Base-by-base conservation (phyloP, 495 filamentous ascomycete species). In the Ramalina intermedia region DNA sequence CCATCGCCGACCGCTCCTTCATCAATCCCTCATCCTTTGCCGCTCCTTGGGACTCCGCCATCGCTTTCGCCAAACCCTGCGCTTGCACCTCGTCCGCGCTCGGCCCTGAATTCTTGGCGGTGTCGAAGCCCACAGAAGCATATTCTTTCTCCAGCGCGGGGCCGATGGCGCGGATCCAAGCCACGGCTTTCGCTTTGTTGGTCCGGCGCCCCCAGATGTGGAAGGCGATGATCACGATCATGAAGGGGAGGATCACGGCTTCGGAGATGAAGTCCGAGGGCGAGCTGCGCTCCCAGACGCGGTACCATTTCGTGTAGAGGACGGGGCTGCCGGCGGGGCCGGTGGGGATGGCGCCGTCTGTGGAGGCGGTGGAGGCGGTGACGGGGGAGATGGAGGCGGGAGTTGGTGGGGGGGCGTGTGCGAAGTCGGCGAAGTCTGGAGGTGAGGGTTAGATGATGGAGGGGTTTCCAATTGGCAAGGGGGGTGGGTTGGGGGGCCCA, bases 301-400 rank as follows among this genome's bases (percentile, higher is more conserved):
- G 85, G 68, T 96, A 98, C 91, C 91, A 96, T 69, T 85, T 86
- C 39, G 91, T 94, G 63, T 84, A 94, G 12, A 85, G 78, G 23
- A 67, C 69, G 47, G 50, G 55, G 9, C 58, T 58, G 8, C 55
- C 63, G 33, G 63, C 57, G 44, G 26, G 26, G n/a, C 33, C 17
- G 46, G 71, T 73, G 45, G 74, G 66, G 33, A 70, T 68, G 46
- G 68, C 61, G 26, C 69, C 65, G 42, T 67, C 70, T 41, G 65
- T 61, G 47, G 64, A 60, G 26, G 61, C 60, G 26, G 64, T 51
- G n/a, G 65, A 52, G 23, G 63, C 53, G 13, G 60, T 55, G 39
- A 59, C 40, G 7, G 66, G 55, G 24, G 66, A 62, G 52, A 74
- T 62, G 24, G 71, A 73, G 20, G 65, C 68, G 49, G 80, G 80